Conservation (phyloP, 805 yeast species). For the Torulaspora microellipsoides region DNA sequence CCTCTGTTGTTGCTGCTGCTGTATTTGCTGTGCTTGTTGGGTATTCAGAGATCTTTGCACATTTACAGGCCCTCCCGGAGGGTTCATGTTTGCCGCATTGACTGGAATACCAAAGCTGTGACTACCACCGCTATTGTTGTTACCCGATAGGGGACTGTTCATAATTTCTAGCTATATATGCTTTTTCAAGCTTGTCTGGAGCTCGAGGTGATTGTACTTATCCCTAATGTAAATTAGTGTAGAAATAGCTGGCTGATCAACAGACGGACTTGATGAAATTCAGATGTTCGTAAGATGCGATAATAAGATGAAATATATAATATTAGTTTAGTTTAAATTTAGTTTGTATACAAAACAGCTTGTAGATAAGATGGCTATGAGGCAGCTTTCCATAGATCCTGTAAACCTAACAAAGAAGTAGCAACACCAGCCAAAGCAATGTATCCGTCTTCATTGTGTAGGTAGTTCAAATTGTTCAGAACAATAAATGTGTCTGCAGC, state of each 20-base stretch:
- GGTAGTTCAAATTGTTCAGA: slow-evolving; percentile 55
- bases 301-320: no score
- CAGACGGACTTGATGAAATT: no score
- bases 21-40: slow-evolving; percentile 22
- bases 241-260: no score
- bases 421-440: slow-evolving; percentile 81
- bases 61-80: slow-evolving; percentile 14
- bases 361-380: not conserved
- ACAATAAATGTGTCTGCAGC: slow-evolving; percentile 72
- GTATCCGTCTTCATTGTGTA: slow-evolving; percentile 68
- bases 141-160: slow-evolving; percentile 5
- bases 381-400: slow-evolving; percentile 61
- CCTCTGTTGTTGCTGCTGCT: slow-evolving; percentile 23
- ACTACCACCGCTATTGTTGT: not conserved
- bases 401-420: slow-evolving; percentile 74
- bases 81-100: slow-evolving; percentile 10
- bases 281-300: no score
- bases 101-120: slow-evolving; percentile 23
- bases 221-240: not conserved
- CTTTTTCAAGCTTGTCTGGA: not conserved
- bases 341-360: no score
- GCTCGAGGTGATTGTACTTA: not conserved
- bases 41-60: slow-evolving; percentile 9
- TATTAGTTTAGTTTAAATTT: no score
- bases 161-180: slow-evolving; percentile 1